Base-by-base conservation (phyloP, 345 rosid species). In the Syzygium jambos region DNA sequence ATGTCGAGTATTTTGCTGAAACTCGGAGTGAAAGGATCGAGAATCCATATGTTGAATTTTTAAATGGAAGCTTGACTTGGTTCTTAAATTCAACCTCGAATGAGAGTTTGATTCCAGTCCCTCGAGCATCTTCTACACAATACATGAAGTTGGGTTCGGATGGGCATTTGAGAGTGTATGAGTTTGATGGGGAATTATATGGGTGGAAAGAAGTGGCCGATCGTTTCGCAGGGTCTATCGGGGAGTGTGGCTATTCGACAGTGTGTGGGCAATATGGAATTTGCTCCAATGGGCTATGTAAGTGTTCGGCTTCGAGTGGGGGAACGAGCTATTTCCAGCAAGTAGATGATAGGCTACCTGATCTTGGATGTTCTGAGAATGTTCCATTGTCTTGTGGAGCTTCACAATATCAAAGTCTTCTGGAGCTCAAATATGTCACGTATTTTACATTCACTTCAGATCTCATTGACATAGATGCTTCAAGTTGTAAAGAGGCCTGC, bases 401-500 rank as follows among this genome's bases (percentile, higher is more conserved):
- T 65, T 22, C 57, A 11, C 16, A 86, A 73, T 4, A 51, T 51
- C 87, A 86, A 30, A 86, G 10, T 30, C 30, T 86, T 52, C 5
- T 86, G 46, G 59, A 68, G 83, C 41, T 86, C 9, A 11, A 51
- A 30, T 52, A 65, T 68, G n/a, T 73, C 51, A 51, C 34, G 29
- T 86, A 29, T 49, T 68, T 30, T 6, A n/a, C 19, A 38, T 73
- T 46, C 46, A 38, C 46, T 43, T 43, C 7, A 43, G 7, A 43
- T 43, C 46, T 43, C 46, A 43, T 43, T 43, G 46, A 5, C 46
- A 55, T 52, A 21, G 89, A 88, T 56, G 29, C 57, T 2, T 85
- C 86, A 85, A 85, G 55, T 5, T 90, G 91, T 78, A 68, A 84
- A 49, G 46, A 38, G 22, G 91, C 84, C 4, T 91, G 91, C 43